These are phyloP conservation scores for Vitis rupestris DNA, from an alignment of 164 flowering plant species.

Conservation along the genomic window DNA sequence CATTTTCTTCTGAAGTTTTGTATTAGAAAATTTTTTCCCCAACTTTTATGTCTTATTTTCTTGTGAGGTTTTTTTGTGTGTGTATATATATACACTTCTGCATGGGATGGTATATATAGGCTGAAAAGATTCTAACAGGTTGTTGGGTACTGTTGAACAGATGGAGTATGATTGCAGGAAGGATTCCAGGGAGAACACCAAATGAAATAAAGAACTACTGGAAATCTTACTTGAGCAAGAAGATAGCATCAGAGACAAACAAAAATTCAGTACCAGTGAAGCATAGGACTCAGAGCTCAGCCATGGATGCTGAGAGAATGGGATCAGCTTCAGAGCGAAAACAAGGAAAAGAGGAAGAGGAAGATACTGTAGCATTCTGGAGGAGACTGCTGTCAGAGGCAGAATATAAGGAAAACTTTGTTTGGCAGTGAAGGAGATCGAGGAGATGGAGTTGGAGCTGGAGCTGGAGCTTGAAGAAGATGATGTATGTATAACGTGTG, in stretches of 20 bases:
- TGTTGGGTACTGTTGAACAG: background rate
- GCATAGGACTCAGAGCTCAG: background rate
- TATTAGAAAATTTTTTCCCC: too few species aligned
- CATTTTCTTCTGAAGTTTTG: too few species aligned
- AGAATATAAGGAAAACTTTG: background rate
- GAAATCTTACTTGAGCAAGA: conserved; percentile 10
- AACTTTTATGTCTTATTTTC: too few species aligned
- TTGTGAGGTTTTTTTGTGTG: too few species aligned
- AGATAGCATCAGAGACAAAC: background rate
- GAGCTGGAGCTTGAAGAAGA: too few species aligned
- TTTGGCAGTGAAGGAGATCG: too few species aligned
- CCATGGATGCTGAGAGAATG: background rate
- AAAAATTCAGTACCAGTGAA: background rate
- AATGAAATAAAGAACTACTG: conserved; percentile 8
- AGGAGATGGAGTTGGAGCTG: too few species aligned
- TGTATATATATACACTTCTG: too few species aligned
- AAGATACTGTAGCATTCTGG: conserved; percentile 1
- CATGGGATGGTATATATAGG: background rate
- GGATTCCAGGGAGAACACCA: conserved; percentile 12
- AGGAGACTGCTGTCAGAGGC: conserved; percentile 4
- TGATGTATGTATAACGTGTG: too few species aligned
- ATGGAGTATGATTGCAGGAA: conserved; percentile 11
- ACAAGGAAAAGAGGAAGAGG: background rate
- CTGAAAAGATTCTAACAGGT: background rate
- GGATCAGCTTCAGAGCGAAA: background rate